These are phyloP conservation scores for Saussurea involucrata DNA, from an alignment of 129 eudicot genomes.

Conservation along the genomic window DNA sequence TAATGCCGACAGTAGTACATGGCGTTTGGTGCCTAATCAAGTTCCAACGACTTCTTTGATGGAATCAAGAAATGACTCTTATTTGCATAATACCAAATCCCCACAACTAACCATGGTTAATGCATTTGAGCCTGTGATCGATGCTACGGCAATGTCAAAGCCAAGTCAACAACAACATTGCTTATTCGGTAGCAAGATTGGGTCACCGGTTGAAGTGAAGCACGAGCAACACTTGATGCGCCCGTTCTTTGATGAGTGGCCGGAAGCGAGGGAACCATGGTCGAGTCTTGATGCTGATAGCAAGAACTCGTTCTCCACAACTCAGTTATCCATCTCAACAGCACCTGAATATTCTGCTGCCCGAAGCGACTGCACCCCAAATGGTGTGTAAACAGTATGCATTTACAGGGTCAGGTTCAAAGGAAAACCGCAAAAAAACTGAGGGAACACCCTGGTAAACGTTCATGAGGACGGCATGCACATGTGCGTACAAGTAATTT, in stretches of 20 bases:
- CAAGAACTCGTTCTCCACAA: slow-evolving; percentile 60
- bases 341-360: slow-evolving; percentile 48
- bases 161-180: slow-evolving; percentile 70
- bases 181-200: slow-evolving; percentile 62
- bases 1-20: slow-evolving; percentile 38
- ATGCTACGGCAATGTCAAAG: slow-evolving; percentile 48
- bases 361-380: slow-evolving; percentile 42
- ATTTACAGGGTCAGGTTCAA: neutral
- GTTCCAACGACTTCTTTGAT: slow-evolving; percentile 36
- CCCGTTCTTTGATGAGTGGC: slow-evolving; percentile 81
- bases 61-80: slow-evolving; percentile 50
- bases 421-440: neutral
- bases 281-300: slow-evolving; percentile 50
- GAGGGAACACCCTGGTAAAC: neutral
- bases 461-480: neutral
- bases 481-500: neutral
- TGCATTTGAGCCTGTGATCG: slow-evolving; percentile 43
- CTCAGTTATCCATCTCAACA: slow-evolving; percentile 76
- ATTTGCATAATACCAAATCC: slow-evolving; percentile 42
- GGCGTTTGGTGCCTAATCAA: slow-evolving; percentile 62
- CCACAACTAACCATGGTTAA: slow-evolving; percentile 45
- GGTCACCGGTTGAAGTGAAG: slow-evolving; percentile 43
- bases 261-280: slow-evolving; percentile 71
- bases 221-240: slow-evolving; percentile 62
- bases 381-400: slow-evolving; percentile 42